A percentile compares a stretch with the other conserved stretches of the same genome.
Conservation (phyloP, 2,329 filamentous ascomycete genomes). For the Volutella citrinella region DNA sequence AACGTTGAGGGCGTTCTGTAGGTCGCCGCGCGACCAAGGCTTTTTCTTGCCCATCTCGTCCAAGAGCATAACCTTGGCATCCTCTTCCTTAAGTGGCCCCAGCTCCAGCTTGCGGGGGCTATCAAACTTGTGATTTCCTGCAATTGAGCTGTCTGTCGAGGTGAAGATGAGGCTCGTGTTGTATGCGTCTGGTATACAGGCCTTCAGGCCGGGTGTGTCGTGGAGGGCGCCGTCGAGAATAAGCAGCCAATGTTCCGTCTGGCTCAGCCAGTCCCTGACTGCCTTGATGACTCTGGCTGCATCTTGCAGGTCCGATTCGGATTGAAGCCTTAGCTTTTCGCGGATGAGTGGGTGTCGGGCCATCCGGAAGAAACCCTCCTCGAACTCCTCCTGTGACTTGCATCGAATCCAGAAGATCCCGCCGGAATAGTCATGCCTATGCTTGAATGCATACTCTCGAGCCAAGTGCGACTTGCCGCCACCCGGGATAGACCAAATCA, state of each 20-base stretch:
- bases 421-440: slow-evolving; percentile 18
- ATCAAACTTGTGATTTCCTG: slow-evolving; percentile 20
- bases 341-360: slow-evolving; percentile 16
- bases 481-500: slow-evolving; percentile 21
- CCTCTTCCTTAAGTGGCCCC: slow-evolving; percentile 13
- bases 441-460: slow-evolving; percentile 21
- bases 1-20: slow-evolving; percentile 15
- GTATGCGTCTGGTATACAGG: slow-evolving; percentile 18
- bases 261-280: slow-evolving; percentile 20
- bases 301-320: slow-evolving; percentile 16
- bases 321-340: slow-evolving; percentile 10
- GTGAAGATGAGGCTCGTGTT: slow-evolving; percentile 22
- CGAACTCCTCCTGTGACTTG: slow-evolving; percentile 22
- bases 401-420: slow-evolving; percentile 23
- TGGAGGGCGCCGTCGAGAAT: slow-evolving; percentile 21
- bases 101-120: slow-evolving; percentile 22
- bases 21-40: slow-evolving; percentile 20
- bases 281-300: slow-evolving; percentile 12
- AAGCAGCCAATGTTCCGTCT: slow-evolving; percentile 20
- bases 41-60: slow-evolving; percentile 22
- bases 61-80: slow-evolving; percentile 15
- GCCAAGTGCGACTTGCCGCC: slow-evolving; percentile 23
- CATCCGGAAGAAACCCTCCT: slow-evolving; percentile 22
- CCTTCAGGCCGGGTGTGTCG: slow-evolving; percentile 15
- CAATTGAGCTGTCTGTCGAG: slow-evolving; percentile 22